phyloP scores from a whole-genome alignment of 169 alveolate species.

The Eimeria sp. region DNA sequence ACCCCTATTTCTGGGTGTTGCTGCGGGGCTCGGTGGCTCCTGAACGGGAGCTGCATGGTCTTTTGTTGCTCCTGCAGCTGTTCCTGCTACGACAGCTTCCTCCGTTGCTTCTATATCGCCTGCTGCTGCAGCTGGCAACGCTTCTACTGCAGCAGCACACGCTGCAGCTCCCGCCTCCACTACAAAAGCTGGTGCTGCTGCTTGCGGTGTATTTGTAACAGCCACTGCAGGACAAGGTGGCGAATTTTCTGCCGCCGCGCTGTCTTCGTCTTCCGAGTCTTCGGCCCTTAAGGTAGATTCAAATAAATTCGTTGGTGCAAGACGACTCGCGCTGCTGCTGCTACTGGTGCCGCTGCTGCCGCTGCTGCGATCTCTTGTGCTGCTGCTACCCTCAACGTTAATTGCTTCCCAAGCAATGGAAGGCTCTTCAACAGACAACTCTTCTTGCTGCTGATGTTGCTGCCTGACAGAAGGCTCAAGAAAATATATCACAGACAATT shows the following conservation, averaged over 20 bases:
- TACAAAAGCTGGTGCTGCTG: background rate
- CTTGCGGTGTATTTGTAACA: background rate
- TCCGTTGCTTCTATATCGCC: background rate
- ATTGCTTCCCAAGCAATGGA: slow-evolving; percentile 7
- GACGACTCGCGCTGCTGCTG: slow-evolving; percentile 45
- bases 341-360: slow-evolving; percentile 31
- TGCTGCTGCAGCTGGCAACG: background rate
- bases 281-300: slow-evolving; percentile 34
- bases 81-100: background rate
- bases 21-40: background rate
- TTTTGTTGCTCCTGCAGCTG: background rate
- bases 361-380: slow-evolving; percentile 58
- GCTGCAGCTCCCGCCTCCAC: background rate
- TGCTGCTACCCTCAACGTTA: slow-evolving; percentile 17
- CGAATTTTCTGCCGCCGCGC: background rate
- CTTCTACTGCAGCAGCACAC: background rate
- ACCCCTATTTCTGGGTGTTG: background rate
- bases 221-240: background rate
- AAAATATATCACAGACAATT: background rate
- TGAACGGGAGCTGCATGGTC: background rate
- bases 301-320: background rate
- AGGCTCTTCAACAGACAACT: background rate
- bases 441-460: slow-evolving; percentile 4
- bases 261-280: background rate
- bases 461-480: background rate